Evolutionary conservation across 768 basidiomycete species (phyloP), one percentile per base, ranked within the genome.

Genomic region (Podaxis sp.): DNA sequence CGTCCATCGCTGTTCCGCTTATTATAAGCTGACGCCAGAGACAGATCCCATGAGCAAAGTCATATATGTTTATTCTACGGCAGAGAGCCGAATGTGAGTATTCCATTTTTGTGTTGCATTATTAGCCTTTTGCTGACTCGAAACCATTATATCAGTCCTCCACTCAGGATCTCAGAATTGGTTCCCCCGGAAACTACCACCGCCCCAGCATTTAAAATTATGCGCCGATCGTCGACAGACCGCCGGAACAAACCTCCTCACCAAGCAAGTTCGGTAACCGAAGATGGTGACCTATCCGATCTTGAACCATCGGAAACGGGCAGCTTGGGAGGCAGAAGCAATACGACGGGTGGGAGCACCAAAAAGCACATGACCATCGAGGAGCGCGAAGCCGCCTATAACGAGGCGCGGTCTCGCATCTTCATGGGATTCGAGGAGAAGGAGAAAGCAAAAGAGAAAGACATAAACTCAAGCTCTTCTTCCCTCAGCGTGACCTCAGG

Each of bases 321-420:
- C n/a, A 91, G 90, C 70, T 72, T 86, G 22, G 89, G 88, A 57
- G 87, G 85, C 19, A 82, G 86, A 55, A 89, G 88, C 71, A 89
- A 81, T 68, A 77, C 82, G 22, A 84, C 86, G 3, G 83, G 82
- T 53, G 78, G 83, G 55, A 83, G 82, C 64, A 82, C 74, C 68
- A 91, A 88, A 77, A 87, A 89, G 70, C 82, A 82, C 33, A 85
- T 86, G 78, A 93, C 93, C 2, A 87, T 94, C 24, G 89, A 91
- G 68, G 88, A 94, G 72, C 88, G 93, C 36, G 91, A 91, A 70
- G 93, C 90, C 0, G 93, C 91, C n/a, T 94, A 94, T 67, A 90
- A 91, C 57, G 87, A 91, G 73, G 93, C 93, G 29, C 85, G 93
- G 51, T 88, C 86, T 40, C 84, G 93, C 60, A 94, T 94, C 66